Evolutionary conservation across 305 asterid genomes (phyloP).

Genomic region (Rubia peregrina): DNA sequence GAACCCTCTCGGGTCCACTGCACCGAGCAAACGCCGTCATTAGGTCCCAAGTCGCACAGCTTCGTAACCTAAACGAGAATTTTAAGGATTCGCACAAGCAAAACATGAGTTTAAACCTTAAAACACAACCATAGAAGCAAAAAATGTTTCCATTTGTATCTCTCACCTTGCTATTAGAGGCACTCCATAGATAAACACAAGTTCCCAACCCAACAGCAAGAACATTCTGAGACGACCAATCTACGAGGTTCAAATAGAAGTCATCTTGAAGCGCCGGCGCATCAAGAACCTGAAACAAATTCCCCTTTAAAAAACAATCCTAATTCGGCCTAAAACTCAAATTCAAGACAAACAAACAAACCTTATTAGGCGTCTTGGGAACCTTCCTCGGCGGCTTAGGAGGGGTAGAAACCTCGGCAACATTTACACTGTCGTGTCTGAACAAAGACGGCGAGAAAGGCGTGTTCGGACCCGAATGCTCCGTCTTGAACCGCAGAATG

Average conservation of each 20-base stretch:
- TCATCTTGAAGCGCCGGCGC: constrained; percentile 99
- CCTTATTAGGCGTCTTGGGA: constrained; percentile 97
- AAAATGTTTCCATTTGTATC: background rate
- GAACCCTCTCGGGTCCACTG: constrained; percentile 99
- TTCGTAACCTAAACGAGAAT: constrained; percentile 59
- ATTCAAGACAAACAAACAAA: constrained; percentile 9
- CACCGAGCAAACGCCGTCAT: constrained; percentile 82
- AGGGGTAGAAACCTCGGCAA: constrained; percentile 62
- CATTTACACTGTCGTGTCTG: constrained; percentile 46
- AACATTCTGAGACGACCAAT: constrained; percentile 99
- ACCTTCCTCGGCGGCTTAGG: constrained; percentile 98
- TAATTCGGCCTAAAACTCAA: too few relatives aligned
- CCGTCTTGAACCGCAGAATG: constrained; percentile 91
- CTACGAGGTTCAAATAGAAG: constrained; percentile 87
- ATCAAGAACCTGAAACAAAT: constrained; percentile 69
- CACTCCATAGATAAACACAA: constrained; percentile 93
- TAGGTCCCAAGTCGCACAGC: constrained; percentile 92
- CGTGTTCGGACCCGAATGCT: constrained; percentile 68
- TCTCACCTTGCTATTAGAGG: constrained; percentile 85
- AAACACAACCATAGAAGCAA: background rate
- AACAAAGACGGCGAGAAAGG: constrained; percentile 76
- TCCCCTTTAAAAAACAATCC: background rate
- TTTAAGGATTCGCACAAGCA: background rate
- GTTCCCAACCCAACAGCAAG: constrained; percentile 99
- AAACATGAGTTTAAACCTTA: background rate